phyloP scores from a whole-genome alignment of 108 stramenopile species.

The Nitzschia putrida region DNA sequence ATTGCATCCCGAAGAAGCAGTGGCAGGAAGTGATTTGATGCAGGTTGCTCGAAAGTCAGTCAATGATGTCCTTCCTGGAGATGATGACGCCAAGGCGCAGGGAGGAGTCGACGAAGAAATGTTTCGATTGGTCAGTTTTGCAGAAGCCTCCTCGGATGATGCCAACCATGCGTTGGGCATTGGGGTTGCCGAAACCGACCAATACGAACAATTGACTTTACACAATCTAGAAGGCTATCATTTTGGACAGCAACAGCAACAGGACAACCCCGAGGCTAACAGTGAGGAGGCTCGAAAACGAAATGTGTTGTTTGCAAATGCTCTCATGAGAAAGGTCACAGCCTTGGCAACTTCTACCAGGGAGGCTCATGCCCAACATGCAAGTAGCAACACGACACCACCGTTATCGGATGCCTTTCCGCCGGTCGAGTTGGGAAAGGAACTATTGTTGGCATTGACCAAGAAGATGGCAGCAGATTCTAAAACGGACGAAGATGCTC shows the following conservation, averaged over 20 bases:
- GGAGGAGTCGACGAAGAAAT: conserved; percentile 78
- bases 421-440: conserved; percentile 64
- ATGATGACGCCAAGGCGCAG: conserved; percentile 70
- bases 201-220: conserved; percentile 58
- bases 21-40: conserved; percentile 67
- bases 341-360: conserved; percentile 2
- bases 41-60: conserved; percentile 58
- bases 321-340: conserved; percentile 43
- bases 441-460: conserved; percentile 71
- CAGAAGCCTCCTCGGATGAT: conserved; percentile 51
- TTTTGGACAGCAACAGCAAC: conserved; percentile 31
- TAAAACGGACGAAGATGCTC: conserved; percentile 75
- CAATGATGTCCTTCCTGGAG: conserved; percentile 44
- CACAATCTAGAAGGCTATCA: conserved; percentile 76
- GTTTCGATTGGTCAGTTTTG: conserved; percentile 73
- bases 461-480: conserved; percentile 82
- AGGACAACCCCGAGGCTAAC: not conserved
- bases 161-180: conserved; percentile 79
- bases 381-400: not conserved
- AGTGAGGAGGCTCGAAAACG: conserved; percentile 40
- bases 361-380: conserved; percentile 5
- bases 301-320: conserved; percentile 54
- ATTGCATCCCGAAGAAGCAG: conserved; percentile 77
- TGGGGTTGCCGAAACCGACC: conserved; percentile 56
- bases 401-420: conserved; percentile 57